A percentile compares a stretch with the other conserved stretches of the same genome.
Evolutionary conservation across 2,329 filamentous ascomycete genomes (phyloP).

Genomic region (Fusarium nelsonii): DNA sequence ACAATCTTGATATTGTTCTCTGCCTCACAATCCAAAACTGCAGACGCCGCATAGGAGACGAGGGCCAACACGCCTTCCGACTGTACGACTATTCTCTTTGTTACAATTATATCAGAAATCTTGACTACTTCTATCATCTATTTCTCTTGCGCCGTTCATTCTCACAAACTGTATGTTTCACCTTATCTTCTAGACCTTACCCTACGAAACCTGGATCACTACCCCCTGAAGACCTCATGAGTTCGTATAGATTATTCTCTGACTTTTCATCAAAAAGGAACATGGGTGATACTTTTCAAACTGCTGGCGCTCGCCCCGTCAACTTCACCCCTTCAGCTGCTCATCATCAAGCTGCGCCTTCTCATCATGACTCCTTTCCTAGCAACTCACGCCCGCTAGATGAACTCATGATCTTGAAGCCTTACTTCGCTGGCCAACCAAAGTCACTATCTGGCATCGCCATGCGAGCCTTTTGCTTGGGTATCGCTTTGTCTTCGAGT

Average conservation of each 20-base stretch:
- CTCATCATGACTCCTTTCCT: constrained; percentile 35
- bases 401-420: constrained; percentile 49
- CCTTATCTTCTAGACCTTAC: not conserved
- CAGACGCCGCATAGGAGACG: constrained; percentile 40
- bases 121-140: not conserved
- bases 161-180: constrained; percentile 13
- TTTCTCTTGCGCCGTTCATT: not conserved
- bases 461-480: constrained; percentile 67
- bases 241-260: constrained; percentile 33
- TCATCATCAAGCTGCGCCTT: constrained; percentile 32
- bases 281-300: constrained; percentile 30
- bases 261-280: constrained; percentile 23
- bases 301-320: constrained; percentile 14
- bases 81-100: constrained; percentile 5
- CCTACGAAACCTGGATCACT: constrained; percentile 1
- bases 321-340: constrained; percentile 39
- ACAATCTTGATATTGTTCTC: constrained; percentile 48
- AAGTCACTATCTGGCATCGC: constrained; percentile 72
- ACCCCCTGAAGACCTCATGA: constrained; percentile 7
- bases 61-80: constrained; percentile 36
- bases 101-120: not conserved
- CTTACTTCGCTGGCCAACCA: constrained; percentile 60
- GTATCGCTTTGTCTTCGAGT: constrained; percentile 57
- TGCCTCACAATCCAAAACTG: constrained; percentile 43
- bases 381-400: constrained; percentile 39